phyloP scores from a whole-genome alignment of 495 filamentous ascomycete genomes.

The Penicillium longicatenatum region DNA sequence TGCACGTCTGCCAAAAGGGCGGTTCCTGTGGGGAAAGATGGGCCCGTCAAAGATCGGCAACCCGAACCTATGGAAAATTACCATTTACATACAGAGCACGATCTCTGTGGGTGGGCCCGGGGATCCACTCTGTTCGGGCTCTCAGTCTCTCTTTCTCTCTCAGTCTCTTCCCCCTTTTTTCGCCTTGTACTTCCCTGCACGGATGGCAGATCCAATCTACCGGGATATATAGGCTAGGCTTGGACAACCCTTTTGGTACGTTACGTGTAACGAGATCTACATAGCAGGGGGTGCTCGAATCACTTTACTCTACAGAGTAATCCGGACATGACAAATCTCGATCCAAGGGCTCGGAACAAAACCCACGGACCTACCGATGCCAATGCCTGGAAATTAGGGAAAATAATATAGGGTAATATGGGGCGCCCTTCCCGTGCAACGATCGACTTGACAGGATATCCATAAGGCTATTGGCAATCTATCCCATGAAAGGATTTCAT shows the following conservation, averaged over 20 bases:
- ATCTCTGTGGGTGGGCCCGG: background rate
- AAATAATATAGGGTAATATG: background rate
- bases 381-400: background rate
- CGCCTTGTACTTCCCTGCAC: background rate
- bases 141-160: background rate
- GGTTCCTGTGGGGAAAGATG: slow-evolving; percentile 4
- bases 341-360: slow-evolving; percentile 1
- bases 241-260: background rate
- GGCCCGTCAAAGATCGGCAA: slow-evolving; percentile 4
- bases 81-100: background rate
- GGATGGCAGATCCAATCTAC: background rate
- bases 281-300: background rate
- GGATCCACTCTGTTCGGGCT: background rate
- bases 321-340: background rate
- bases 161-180: background rate
- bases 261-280: background rate
- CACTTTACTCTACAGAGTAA: background rate
- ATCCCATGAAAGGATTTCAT: background rate
- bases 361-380: slow-evolving; percentile 20
- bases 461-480: background rate
- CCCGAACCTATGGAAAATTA: background rate
- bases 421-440: slow-evolving; percentile 4
- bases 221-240: background rate
- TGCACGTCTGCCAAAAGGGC: slow-evolving; percentile 11
- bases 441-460: slow-evolving; percentile 4